Percentiles rank a stretch among this genome's conserved stretches.
Conservation (phyloP, 495 filamentous ascomycete species). For the Daldinia concentrica region DNA sequence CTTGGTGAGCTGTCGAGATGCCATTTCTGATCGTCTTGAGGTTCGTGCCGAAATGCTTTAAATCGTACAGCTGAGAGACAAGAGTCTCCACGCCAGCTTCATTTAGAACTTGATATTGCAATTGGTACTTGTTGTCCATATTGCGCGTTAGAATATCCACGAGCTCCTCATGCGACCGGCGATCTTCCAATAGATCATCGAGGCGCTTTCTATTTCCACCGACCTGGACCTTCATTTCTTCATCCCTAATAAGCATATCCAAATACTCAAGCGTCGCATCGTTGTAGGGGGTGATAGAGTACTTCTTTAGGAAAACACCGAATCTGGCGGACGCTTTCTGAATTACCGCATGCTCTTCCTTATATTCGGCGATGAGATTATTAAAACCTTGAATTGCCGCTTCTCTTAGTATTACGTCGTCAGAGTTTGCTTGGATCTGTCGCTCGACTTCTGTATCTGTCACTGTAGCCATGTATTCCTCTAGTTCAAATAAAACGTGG, state of each 20-base stretch:
- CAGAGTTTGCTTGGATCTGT: constrained; percentile 39
- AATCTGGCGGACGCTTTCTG: constrained; percentile 51
- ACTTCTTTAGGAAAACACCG: constrained; percentile 49
- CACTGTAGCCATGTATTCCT: constrained; percentile 31
- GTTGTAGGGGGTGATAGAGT: constrained; percentile 52
- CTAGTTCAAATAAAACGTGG: constrained; percentile 45
- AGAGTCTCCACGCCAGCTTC: background rate
- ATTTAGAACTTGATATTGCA: background rate
- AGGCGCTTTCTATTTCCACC: background rate
- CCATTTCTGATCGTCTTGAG: background rate
- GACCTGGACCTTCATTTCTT: constrained; percentile 8
- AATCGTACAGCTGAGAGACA: background rate
- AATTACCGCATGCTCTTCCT: constrained; percentile 46
- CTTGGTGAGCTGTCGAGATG: background rate
- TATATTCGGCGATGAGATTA: constrained; percentile 40
- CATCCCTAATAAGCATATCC: constrained; percentile 46
- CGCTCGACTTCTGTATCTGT: constrained; percentile 38
- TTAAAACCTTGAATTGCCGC: background rate
- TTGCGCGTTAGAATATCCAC: background rate
- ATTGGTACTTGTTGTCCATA: background rate
- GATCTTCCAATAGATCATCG: background rate
- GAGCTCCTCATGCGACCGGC: background rate
- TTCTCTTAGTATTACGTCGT: constrained; percentile 20
- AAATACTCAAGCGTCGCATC: constrained; percentile 54
- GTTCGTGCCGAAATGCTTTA: background rate